phyloP scores from a whole-genome alignment of 2,329 filamentous ascomycete species.

The Biscogniauxia marginata region DNA sequence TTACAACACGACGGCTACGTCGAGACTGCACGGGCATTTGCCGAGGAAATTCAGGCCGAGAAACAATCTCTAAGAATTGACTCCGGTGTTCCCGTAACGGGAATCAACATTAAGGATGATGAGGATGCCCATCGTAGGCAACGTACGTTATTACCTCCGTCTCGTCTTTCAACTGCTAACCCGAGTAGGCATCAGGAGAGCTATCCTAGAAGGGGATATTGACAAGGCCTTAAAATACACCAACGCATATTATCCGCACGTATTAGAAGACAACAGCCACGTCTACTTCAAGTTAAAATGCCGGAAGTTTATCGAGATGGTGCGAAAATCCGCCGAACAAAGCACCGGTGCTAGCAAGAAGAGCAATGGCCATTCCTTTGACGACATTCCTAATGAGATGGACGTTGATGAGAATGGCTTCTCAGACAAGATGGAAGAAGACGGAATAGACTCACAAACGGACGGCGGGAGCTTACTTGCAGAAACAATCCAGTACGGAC shows the following conservation, averaged over 20 bases:
- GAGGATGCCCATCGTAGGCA: constrained; percentile 84
- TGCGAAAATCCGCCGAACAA: constrained; percentile 69
- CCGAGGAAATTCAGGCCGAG: constrained; percentile 74
- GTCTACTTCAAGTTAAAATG: constrained; percentile 88
- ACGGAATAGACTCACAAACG: constrained; percentile 32
- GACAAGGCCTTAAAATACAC: constrained; percentile 86
- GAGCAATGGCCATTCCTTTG: constrained; percentile 37
- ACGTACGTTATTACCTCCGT: constrained; percentile 50
- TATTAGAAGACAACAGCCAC: constrained; percentile 76
- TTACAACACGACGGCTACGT: constrained; percentile 94
- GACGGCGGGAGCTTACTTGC: constrained; percentile 51
- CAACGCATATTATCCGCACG: constrained; percentile 72
- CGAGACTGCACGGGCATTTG: constrained; percentile 86
- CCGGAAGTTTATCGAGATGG: constrained; percentile 94
- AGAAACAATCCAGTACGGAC: constrained; percentile 76
- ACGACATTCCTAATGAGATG: constrained; percentile 58
- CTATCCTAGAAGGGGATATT: constrained; percentile 89
- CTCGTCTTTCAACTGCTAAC: constrained; percentile 7
- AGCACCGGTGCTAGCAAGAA: constrained; percentile 46
- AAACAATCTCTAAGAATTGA: constrained; percentile 66
- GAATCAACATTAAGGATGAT: constrained; percentile 72
- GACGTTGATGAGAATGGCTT: constrained; percentile 42
- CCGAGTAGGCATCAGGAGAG: constrained; percentile 73
- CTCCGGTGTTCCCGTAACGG: constrained; percentile 49
- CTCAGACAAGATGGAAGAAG: constrained; percentile 55